Conservation (phyloP, 2,329 filamentous ascomycete genomes). For the Fusarium sp. region DNA sequence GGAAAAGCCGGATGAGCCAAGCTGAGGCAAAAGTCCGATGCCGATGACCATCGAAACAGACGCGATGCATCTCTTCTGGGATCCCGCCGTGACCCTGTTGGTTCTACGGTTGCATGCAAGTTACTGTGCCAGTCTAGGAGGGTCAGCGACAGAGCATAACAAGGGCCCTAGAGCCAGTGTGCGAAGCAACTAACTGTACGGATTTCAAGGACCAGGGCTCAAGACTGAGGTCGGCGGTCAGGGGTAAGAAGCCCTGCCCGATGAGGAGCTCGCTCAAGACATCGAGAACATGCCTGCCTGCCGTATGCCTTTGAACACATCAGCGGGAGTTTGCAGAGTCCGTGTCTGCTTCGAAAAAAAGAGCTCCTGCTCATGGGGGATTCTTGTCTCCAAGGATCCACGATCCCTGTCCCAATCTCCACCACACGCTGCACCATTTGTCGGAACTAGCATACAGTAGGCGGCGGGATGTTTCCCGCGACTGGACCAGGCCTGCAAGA, state of each 20-base stretch:
- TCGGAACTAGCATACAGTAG: conserved; percentile 12
- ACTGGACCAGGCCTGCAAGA: conserved; percentile 19
- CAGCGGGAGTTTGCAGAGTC: conserved; percentile 12
- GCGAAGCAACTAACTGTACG: conserved; percentile 9
- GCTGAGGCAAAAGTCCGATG: conserved; percentile 34
- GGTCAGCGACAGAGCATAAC: conserved; percentile 24
- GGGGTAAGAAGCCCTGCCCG: conserved; percentile 23
- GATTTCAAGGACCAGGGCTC: conserved; percentile 14
- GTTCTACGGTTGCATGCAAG: conserved; percentile 29
- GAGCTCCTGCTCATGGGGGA: background rate
- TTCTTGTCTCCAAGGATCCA: conserved; percentile 6
- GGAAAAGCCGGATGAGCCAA: conserved; percentile 24
- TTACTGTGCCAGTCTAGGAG: conserved; percentile 30
- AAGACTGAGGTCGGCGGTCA: conserved; percentile 27
- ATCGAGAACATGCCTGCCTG: conserved; percentile 23
- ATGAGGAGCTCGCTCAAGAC: conserved; percentile 1
- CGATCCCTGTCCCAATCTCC: conserved; percentile 23
- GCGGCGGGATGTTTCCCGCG: conserved; percentile 33
- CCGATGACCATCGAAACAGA: conserved; percentile 37
- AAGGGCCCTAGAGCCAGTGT: conserved; percentile 22
- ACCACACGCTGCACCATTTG: conserved; percentile 15
- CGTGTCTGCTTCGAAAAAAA: background rate
- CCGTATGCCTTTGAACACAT: background rate
- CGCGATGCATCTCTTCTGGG: conserved; percentile 31
- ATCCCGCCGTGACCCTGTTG: conserved; percentile 35